These are phyloP conservation scores for Tulasnella sp. DNA, from an alignment of 768 basidiomycete species.

Conservation along the genomic window DNA sequence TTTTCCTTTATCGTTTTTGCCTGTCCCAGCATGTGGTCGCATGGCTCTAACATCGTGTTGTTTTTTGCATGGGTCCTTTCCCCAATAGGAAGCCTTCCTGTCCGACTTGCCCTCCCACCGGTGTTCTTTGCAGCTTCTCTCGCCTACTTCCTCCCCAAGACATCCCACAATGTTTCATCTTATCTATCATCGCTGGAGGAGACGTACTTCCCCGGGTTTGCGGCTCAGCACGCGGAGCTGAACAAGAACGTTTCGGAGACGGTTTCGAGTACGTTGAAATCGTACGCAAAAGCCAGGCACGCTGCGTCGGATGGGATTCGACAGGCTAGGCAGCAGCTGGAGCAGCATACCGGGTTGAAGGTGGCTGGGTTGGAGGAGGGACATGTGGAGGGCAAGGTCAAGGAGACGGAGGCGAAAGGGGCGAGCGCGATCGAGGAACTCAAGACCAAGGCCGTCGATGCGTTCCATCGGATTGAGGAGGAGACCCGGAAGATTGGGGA, in stretches of 20 bases:
- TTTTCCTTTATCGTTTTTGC: not conserved
- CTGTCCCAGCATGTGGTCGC: not conserved
- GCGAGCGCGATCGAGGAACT: constrained; percentile 11
- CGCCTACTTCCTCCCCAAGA: constrained; percentile 83
- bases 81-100: constrained; percentile 44
- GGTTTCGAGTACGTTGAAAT: constrained; percentile 52
- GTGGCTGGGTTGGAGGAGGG: constrained; percentile 37
- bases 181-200: constrained; percentile 71
- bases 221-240: constrained; percentile 53
- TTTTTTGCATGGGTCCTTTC: not conserved
- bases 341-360: constrained; percentile 70
- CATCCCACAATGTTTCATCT: constrained; percentile 59
- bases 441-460: constrained; percentile 3
- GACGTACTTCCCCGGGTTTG: constrained; percentile 60
- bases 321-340: constrained; percentile 36
- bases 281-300: constrained; percentile 56
- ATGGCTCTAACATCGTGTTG: not conserved
- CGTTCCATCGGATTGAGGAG: constrained; percentile 11
- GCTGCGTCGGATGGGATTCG: constrained; percentile 51
- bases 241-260: constrained; percentile 31
- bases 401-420: constrained; percentile 2
- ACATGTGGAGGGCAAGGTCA: not conserved
- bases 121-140: constrained; percentile 63
- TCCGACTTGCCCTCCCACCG: constrained; percentile 73
- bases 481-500: constrained; percentile 12